Conservation (phyloP, 2,329 filamentous ascomycete genomes). For the Fusarium piperis region DNA sequence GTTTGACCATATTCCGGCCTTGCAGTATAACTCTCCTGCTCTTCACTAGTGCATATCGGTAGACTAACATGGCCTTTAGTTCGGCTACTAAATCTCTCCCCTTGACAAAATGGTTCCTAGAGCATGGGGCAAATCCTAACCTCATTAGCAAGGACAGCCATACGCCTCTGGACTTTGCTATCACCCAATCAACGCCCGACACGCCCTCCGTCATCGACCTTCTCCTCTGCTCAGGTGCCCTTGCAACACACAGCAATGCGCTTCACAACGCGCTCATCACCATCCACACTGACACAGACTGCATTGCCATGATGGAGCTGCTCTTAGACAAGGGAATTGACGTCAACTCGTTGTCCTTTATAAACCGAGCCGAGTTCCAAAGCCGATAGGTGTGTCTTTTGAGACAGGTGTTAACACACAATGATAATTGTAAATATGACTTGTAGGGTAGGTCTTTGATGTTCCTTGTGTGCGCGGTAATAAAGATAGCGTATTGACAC, state of each 20-base stretch:
- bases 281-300: neutral
- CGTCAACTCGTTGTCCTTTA: neutral
- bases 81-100: neutral
- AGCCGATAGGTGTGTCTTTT: no score
- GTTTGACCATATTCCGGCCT: neutral
- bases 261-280: neutral
- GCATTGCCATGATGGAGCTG: neutral
- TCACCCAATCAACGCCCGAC: neutral
- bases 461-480: neutral
- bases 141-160: neutral
- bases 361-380: neutral
- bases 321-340: neutral
- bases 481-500: neutral
- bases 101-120: neutral
- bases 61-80: neutral
- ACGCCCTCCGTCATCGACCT: neutral
- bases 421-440: no score
- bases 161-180: neutral
- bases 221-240: neutral
- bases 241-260: neutral
- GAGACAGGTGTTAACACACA: no score
- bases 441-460: no score
- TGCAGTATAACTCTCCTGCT: neutral
- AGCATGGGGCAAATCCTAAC: neutral
- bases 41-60: neutral